Conservation (phyloP, 768 basidiomycete genomes). For the Lentinula raphanica region DNA sequence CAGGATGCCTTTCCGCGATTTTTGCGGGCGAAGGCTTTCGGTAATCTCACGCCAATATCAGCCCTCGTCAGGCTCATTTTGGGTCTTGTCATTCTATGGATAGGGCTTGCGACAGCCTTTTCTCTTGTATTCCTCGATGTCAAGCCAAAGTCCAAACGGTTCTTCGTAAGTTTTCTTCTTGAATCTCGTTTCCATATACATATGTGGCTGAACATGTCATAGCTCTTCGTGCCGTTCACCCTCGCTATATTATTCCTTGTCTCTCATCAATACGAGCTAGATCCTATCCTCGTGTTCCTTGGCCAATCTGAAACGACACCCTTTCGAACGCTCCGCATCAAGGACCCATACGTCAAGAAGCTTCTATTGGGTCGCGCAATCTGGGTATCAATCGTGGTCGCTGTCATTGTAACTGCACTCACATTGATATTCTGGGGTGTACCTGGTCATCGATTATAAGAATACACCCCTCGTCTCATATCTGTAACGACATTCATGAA, state of each 20-base stretch:
- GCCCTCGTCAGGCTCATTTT: conserved; percentile 80
- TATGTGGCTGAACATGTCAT: conserved; percentile 7
- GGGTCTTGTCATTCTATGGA: conserved; percentile 87
- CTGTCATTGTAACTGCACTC: conserved; percentile 69
- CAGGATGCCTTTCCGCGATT: conserved; percentile 94
- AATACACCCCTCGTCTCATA: not conserved
- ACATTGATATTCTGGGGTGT: conserved; percentile 95
- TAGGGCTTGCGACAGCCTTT: conserved; percentile 88
- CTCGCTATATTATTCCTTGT: conserved; percentile 87
- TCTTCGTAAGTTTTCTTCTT: conserved; percentile 76
- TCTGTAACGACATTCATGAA: conserved; percentile 1
- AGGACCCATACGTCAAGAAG: conserved; percentile 92
- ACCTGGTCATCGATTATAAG: conserved; percentile 82
- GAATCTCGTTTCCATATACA: not conserved
- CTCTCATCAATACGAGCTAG: conserved; percentile 95
- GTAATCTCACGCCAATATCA: conserved; percentile 90
- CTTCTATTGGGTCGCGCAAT: conserved; percentile 84
- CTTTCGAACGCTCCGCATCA: conserved; percentile 87
- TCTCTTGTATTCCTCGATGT: conserved; percentile 92
- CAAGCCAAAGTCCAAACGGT: conserved; percentile 84
- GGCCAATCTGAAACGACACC: conserved; percentile 95
- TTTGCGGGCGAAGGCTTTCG: conserved; percentile 95
- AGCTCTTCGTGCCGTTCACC: conserved; percentile 94
- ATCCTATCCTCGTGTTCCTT: conserved; percentile 91
- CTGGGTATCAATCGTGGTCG: conserved; percentile 83